Base-by-base conservation (phyloP, 257 asterid species). In the Jacaranda mimosifolia region DNA sequence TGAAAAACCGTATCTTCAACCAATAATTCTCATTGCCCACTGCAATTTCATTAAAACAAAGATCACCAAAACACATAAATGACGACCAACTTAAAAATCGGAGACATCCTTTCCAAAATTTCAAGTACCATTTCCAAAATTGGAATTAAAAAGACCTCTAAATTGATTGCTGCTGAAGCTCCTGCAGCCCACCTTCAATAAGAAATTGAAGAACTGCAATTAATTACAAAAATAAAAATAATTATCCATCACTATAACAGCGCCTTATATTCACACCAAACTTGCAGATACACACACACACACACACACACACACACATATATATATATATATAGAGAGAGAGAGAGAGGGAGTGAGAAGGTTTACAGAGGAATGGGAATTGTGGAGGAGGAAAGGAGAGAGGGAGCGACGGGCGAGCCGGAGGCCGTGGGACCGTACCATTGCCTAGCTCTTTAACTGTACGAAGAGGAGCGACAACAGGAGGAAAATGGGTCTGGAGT, bases 321-420 rank as follows among this genome's bases (percentile, higher is more conserved):
- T 19, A 7, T 12, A 18, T 10, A 46, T 35, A 40, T 5, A 63
- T n/a, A n/a, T n/a, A n/a, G n/a, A n/a, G n/a, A n/a, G n/a, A 65
- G 10, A 63, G 38, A 67, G 4, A 70, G 56, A 68, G 38, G 0
- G 65, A 66, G 36, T 19, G 72, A 19, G 43, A 21, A 40, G 36
- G 76, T 1, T 68, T 81, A 83, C 85, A 39, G 64, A 9, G 60
- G 79, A 77, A 32, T 43, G 56, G 38, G 81, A 43, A 43, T 11
- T 70, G 74, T 49, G 87, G 65, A 55, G 83, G 73, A 84, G 80
- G 72, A 72, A 68, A n/a, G 84, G 45, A 65, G 82, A 77, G 83
- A 80, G 73, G 66, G 86, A 86, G 65, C 92, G 86, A 73, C 89
- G 94, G 56, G 89, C 91, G 72, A 86, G 86, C 45, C 90, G 88